Evolutionary conservation across 495 filamentous ascomycete species (phyloP).

Genomic region (Cryomyces antarcticus): DNA sequence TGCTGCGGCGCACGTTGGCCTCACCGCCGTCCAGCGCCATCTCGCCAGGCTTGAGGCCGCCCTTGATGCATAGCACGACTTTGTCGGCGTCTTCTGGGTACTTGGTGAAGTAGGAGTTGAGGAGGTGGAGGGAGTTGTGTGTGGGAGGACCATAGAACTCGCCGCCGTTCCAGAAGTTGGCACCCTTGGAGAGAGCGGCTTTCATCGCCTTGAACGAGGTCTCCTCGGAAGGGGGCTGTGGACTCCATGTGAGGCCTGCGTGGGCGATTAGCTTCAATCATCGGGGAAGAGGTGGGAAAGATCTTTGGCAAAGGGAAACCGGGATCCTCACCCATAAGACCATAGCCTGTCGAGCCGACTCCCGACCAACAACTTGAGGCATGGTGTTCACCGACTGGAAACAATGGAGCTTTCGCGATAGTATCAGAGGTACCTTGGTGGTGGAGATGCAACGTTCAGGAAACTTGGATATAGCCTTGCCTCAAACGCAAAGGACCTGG

Average conservation of each 20-base stretch:
- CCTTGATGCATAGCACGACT: constrained; percentile 46
- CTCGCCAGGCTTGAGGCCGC: constrained; percentile 24
- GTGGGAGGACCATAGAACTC: constrained; percentile 60
- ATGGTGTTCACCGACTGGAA: not conserved
- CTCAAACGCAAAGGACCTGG: no score
- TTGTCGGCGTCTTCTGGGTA: constrained; percentile 49
- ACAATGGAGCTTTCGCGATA: no score
- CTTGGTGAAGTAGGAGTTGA: constrained; percentile 43
- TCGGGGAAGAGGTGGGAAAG: not conserved
- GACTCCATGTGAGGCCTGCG: constrained; percentile 56
- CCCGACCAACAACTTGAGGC: constrained; percentile 8
- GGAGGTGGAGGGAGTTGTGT: constrained; percentile 43
- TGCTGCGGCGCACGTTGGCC: constrained; percentile 37
- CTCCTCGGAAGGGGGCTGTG: constrained; percentile 31
- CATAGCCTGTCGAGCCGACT: constrained; percentile 17
- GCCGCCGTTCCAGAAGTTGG: constrained; percentile 64
- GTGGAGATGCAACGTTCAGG: no score
- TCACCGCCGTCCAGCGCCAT: constrained; percentile 34
- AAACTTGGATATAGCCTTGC: no score
- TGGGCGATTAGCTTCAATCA: not conserved
- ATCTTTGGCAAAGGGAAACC: not conserved
- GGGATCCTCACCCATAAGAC: constrained; percentile 17
- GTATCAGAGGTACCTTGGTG: no score
- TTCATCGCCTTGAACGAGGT: constrained; percentile 48
- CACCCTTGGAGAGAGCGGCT: constrained; percentile 41